A percentile compares a stretch with the other conserved stretches of the same genome.
Conservation (phyloP, 2,329 filamentous ascomycete species). For the Tympanopsis confertula region DNA sequence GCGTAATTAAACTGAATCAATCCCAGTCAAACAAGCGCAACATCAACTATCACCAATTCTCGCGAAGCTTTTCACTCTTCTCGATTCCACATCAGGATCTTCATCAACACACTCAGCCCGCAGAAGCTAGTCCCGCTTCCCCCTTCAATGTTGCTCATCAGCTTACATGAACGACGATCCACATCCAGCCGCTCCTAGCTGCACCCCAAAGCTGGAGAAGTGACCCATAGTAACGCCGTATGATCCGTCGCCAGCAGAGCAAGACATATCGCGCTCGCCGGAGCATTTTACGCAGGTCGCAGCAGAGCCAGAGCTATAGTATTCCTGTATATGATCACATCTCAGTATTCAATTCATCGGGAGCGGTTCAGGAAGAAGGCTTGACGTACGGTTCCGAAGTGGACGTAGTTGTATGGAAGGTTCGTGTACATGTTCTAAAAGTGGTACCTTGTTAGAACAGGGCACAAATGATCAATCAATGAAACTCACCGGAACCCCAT, state of each 20-base stretch:
- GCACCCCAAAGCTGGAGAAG: background rate
- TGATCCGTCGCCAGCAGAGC: slow-evolving; percentile 14
- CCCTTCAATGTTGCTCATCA: too few species aligned
- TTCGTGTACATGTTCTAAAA: background rate
- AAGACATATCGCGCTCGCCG: slow-evolving; percentile 12
- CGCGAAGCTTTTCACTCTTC: too few species aligned
- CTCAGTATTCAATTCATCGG: background rate
- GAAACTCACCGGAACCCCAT: slow-evolving; percentile 16
- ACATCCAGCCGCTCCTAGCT: background rate
- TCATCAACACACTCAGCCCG: too few species aligned
- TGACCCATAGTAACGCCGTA: slow-evolving; percentile 8
- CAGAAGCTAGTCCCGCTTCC: too few species aligned
- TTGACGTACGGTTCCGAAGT: slow-evolving; percentile 13
- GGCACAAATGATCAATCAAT: background rate
- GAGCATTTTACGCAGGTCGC: slow-evolving; percentile 8
- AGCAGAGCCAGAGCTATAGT: slow-evolving; percentile 12
- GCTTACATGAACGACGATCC: background rate
- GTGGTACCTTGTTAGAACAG: background rate
- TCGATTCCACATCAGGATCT: too few species aligned
- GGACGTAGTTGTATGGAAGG: slow-evolving; percentile 10
- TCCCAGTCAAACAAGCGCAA: too few species aligned
- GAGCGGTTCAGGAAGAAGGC: background rate
- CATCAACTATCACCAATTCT: too few species aligned
- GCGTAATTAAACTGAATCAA: too few species aligned
- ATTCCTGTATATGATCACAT: slow-evolving; percentile 8